Conservation (phyloP, 257 asterid genomes). For the Salvia splendens region DNA sequence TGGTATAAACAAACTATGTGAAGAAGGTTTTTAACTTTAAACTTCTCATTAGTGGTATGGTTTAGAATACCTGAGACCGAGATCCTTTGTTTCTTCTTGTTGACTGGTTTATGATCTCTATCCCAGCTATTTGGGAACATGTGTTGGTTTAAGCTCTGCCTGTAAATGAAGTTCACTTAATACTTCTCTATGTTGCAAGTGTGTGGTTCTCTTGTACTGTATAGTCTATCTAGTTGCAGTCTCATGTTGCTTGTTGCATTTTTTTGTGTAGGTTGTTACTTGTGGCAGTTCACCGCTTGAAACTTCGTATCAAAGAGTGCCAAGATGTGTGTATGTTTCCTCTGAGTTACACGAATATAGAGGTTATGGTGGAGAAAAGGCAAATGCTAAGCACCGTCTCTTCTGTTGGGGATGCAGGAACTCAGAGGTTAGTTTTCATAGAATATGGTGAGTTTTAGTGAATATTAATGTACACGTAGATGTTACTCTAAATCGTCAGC, state of each 20-base stretch:
- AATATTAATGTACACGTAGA: slow-evolving; percentile 6
- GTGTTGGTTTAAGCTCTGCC: slow-evolving; percentile 4
- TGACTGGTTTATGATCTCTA: background rate
- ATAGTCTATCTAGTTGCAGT: slow-evolving; percentile 6
- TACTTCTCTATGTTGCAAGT: background rate
- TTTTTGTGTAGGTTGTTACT: slow-evolving; percentile 72
- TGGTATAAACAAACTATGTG: background rate
- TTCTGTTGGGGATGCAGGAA: slow-evolving; percentile 88
- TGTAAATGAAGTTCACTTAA: background rate
- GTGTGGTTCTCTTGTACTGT: slow-evolving; percentile 14
- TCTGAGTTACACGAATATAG: slow-evolving; percentile 81
- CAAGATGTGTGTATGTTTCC: slow-evolving; percentile 83
- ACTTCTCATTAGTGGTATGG: background rate
- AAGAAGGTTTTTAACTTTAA: background rate
- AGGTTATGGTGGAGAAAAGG: slow-evolving; percentile 75
- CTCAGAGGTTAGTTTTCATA: slow-evolving; percentile 72
- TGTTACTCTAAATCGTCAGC: background rate
- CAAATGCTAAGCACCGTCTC: slow-evolving; percentile 62
- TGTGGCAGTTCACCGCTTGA: slow-evolving; percentile 96
- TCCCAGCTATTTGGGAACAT: background rate
- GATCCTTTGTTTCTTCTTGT: background rate
- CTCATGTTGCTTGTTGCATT: slow-evolving; percentile 13
- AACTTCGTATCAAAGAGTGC: slow-evolving; percentile 77
- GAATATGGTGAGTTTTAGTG: slow-evolving; percentile 1
- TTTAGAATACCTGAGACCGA: background rate